Evolutionary conservation across 208 protist species (phyloP), one percentile per base, ranked within the genome.

Genomic region (Lotmaria passim): DNA sequence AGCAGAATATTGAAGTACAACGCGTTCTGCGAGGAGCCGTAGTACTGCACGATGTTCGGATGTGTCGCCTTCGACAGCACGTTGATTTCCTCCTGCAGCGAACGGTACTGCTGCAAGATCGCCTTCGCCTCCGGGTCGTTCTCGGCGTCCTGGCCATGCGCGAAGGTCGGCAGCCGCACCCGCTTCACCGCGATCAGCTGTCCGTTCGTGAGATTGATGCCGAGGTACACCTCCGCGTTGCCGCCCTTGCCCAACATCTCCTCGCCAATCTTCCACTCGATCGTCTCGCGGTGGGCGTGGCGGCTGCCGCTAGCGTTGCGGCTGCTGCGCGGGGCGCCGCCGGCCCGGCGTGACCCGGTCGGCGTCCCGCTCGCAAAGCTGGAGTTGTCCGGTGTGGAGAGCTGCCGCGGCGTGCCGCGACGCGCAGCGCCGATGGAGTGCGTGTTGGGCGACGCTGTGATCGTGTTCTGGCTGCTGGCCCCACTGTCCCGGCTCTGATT

Each of bases 1-100:
- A 97, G 80, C 28, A 97, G 75, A 83, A 97, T 96, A 70, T 94
- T 96, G 78, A 97, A 94, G 75, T 96, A 93, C 11, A 62, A 74
- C 19, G 73, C 70, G 71, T 93, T 94, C 72, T 91, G 83, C 23
- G 86, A 93, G 31, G 83, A 89, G 56, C 93, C 90, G 68, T 91
- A 91, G 87, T 97, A 97, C 70, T 86, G 89, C 61, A 97, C 93
- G 66, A 97, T 96, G 66, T 97, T 97, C 26, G 87, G 87, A 64
- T 97, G 93, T 26, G 81, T 81, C 41, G 90, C 90, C 72, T 93
- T 92, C n/a, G 87, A 92, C 21, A 97, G 73, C 34, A 97, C 87
- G 63, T 85, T 92, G 61, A 97, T 97, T 69, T 97, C 89, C 79
- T 95, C 89, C 72, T 93, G 88, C 23, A 96, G 67, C 6, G 81